Evolutionary conservation across 257 asterid species (phyloP), one percentile per base, ranked within the genome.

Genomic region (Avicennia marina): DNA sequence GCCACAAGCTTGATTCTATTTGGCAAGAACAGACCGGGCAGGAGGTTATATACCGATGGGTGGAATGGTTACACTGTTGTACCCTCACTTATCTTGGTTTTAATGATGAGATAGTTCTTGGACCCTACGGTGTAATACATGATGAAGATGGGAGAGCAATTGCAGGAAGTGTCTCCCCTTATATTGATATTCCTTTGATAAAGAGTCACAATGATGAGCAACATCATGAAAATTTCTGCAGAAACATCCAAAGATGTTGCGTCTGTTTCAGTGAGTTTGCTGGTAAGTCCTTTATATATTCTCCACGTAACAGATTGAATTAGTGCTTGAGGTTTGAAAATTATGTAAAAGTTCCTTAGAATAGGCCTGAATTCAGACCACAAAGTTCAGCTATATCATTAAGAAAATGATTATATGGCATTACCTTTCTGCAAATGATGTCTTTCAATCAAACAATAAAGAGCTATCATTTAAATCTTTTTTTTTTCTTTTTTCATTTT

Each of bases 1-100:
- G 96, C 71, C 34, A 44, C 55, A 72, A 72, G 80, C 94, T 91
- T 33, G 95, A 91, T 73, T 77, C 80, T 9, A 80, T 88, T 65
- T 88, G 96, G 95, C 62, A 76, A 53, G 84, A 88, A 36, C 93
- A 79, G 68, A 68, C 71, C 19, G 90, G 90, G 50, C 90, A 83
- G 63, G 96, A 91, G 69, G 82, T 91, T 70, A 63, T 91, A 56
- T 88, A 91, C 72, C 85, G 78, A 61, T 91, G 96, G 98, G 82
- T 82, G 52, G 94, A 85, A 49, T 88, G 95, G 95, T 51, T 91
- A 64, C 94, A 72, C 0, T 40, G 76, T 58, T 83, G 68, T 69
- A 67, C 90, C 33, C 90, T 91, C 75, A 66, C 89, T 50, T 71
- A 73, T 80, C 83, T 91, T 53, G 88, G 85, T 41, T 80, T 88